Evolutionary conservation across 305 asterid species (phyloP), one percentile per base, ranked within the genome.

Genomic region (Euphrasia arctica): DNA sequence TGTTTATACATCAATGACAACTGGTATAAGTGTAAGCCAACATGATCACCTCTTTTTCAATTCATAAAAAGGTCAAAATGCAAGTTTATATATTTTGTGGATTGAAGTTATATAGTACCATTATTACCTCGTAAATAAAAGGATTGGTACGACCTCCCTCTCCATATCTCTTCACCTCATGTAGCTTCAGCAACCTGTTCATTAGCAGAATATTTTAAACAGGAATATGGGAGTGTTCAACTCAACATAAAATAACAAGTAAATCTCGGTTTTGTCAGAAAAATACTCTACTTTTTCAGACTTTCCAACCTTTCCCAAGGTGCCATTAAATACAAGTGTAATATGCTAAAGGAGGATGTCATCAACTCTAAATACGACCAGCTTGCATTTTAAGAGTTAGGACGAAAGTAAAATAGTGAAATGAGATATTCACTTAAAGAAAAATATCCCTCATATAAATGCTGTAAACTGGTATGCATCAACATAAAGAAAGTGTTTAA

Each of bases 111-210:
- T 52, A 72, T 3, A 27, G 9, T 13, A 18, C 59, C 15, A 62
- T 18, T 51, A 34, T 76, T 82, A 89, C 95, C 96, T 56, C 73
- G 83, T 91, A 91, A 72, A 82, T 79, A 77, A 67, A 91, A 2
- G 98, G 98, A 77, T 89, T 91, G 1, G 62, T 31, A 2, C 95
- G 95, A 15, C 95, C 98, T 69, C 98, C 98, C 57, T 87, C 88
- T 25, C 98, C 96, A 50, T 54, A 72, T 74, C 96, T 83, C 78
- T 74, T 87, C 74, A 91, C 96, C 62, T 83, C 74, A 47, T 82
- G 88, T 65, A 41, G 76, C 75, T 79, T 86, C 77, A 91, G 76
- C 79, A 91, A 77, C 85, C 98, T 91, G 82, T 64, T 76, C 27
- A 72, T 51, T 28, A 48, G 10, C 77, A 71, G 29, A 22, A 18